These are phyloP conservation scores for Lichtheimia ramosa DNA, from an alignment of 371 early-diverging fungal genomes.

Conservation along the genomic window DNA sequence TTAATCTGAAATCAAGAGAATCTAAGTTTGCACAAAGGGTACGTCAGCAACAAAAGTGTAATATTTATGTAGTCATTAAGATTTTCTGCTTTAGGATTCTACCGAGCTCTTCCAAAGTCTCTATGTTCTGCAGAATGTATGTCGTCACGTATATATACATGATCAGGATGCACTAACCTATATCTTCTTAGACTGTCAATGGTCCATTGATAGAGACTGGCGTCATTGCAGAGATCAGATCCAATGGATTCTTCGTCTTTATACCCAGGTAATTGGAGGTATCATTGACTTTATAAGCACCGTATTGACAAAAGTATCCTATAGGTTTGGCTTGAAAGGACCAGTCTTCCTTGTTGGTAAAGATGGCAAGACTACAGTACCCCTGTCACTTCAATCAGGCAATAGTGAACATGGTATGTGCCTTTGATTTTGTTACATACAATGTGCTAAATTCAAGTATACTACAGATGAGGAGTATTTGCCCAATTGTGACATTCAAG, in stretches of 20 bases:
- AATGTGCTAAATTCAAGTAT: neutral
- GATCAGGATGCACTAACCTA: neutral
- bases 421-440: neutral
- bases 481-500: constrained; percentile 24
- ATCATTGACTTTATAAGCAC: neutral
- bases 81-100: constrained; percentile 54
- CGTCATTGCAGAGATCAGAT: constrained; percentile 74
- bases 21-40: constrained; percentile 74
- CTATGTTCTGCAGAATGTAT: constrained; percentile 63
- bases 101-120: constrained; percentile 77
- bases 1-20: constrained; percentile 72
- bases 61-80: neutral
- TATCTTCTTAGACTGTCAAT: constrained; percentile 19
- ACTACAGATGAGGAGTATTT: constrained; percentile 26
- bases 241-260: constrained; percentile 74
- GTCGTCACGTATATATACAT: neutral
- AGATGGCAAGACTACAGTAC: constrained; percentile 52
- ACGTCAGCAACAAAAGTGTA: constrained; percentile 1
- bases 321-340: constrained; percentile 65
- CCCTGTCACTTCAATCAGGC: constrained; percentile 60
- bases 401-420: constrained; percentile 32
- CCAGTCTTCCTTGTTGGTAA: constrained; percentile 67
- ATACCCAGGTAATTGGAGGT: constrained; percentile 51
- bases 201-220: constrained; percentile 60
- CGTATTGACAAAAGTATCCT: no score